These are phyloP conservation scores for Zygoascus flipseniorum DNA, from an alignment of 805 yeast genomes.

Conservation along the genomic window DNA sequence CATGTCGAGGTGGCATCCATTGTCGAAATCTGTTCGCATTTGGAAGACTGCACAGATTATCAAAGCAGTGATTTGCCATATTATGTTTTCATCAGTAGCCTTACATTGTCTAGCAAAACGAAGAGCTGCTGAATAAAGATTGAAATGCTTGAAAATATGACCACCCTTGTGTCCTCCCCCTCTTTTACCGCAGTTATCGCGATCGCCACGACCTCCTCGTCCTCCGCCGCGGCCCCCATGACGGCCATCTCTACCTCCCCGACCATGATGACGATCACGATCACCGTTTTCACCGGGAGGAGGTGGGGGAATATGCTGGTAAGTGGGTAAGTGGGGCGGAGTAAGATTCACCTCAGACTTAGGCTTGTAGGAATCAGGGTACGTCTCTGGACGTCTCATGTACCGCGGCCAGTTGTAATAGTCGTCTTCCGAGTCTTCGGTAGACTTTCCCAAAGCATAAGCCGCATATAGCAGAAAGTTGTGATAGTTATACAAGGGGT, in stretches of 20 bases:
- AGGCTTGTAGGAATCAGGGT: not conserved
- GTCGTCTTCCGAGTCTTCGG: slow-evolving; percentile 1
- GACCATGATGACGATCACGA: not conserved
- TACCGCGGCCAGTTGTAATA: not conserved
- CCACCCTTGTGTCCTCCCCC: not conserved
- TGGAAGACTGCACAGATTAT: slow-evolving; percentile 46
- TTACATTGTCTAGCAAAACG: slow-evolving; percentile 44
- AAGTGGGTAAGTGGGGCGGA: not conserved
- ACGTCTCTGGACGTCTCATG: not conserved
- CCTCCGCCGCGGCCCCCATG: not conserved
- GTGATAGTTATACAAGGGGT: slow-evolving; percentile 15
- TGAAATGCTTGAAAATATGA: slow-evolving; percentile 3
- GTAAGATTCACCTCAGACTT: not conserved
- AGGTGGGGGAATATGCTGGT: not conserved
- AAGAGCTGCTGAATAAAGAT: slow-evolving; percentile 52
- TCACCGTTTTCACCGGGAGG: not conserved
- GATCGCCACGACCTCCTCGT: not conserved
- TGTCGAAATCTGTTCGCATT: slow-evolving; percentile 54
- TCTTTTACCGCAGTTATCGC: not conserved
- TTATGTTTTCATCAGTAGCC: slow-evolving; percentile 26
- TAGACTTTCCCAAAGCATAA: slow-evolving; percentile 12
- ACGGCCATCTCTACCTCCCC: not conserved
- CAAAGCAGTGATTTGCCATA: slow-evolving; percentile 45
- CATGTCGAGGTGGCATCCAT: slow-evolving; percentile 44
- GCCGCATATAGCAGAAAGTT: slow-evolving; percentile 14